Conservation (phyloP, 768 basidiomycete genomes). For the Suillus subalutaceus region DNA sequence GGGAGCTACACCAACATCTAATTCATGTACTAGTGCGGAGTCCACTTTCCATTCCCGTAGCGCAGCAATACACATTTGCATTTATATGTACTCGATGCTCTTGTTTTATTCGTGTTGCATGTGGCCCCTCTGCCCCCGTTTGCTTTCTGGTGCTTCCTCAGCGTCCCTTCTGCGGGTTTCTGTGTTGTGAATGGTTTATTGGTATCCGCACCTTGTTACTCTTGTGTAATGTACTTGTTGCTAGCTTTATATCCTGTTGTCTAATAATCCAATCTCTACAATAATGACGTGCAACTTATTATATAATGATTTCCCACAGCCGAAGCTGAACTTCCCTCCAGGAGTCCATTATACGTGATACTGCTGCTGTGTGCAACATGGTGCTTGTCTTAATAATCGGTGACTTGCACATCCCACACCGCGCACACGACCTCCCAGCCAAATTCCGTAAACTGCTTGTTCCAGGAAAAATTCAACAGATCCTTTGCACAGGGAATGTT, state of each 20-base stretch:
- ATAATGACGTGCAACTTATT: background rate
- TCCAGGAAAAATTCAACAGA: slow-evolving; percentile 97
- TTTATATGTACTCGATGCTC: slow-evolving; percentile 1
- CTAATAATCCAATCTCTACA: background rate
- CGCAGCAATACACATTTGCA: background rate
- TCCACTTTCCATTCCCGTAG: slow-evolving; percentile 5
- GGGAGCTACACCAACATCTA: slow-evolving; percentile 11
- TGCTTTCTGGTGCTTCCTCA: slow-evolving; percentile 1
- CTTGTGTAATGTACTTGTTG: slow-evolving; percentile 8
- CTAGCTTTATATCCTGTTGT: slow-evolving; percentile 3
- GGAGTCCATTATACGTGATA: background rate
- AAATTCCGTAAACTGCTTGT: slow-evolving; percentile 98
- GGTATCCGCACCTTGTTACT: background rate
- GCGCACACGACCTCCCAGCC: slow-evolving; percentile 85
- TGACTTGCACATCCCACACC: slow-evolving; percentile 94
- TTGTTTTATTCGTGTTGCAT: background rate
- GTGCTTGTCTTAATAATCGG: slow-evolving; percentile 96
- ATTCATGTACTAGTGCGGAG: background rate
- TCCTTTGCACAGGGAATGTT: slow-evolving; percentile 95
- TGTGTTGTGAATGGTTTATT: slow-evolving; percentile 2
- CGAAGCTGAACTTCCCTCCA: background rate
- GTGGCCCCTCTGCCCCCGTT: background rate
- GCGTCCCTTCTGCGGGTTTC: background rate
- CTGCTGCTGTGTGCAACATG: slow-evolving; percentile 25
- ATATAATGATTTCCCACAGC: background rate